Evolutionary conservation across 2,329 filamentous ascomycete species (phyloP), one percentile per base, ranked within the genome.

Genomic region (Magnaporthiopsis poae): DNA sequence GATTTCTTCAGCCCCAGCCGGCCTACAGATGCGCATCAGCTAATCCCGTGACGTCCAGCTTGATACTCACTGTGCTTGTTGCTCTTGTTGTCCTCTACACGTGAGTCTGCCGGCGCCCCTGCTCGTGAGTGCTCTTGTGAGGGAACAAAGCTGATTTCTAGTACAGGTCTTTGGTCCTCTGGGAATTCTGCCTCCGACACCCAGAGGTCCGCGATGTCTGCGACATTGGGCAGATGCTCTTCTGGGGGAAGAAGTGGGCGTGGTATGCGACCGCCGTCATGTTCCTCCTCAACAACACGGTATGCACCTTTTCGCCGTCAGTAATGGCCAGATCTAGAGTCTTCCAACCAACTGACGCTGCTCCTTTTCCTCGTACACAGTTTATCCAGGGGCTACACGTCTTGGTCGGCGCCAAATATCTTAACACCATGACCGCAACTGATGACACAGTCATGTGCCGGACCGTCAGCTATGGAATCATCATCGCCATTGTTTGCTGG

Each of bases 171-270:
- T 68, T 79, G 7, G 75, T 80, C 82, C 27, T 82, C 27, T 93
- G 90, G 92, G 87, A 93, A 75, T 96, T 96, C 73, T 97, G 93
- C 75, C 79, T 97, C 67, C 87, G 92, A 63, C 92, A 97, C 74
- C 0, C 74, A 0, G 91, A 97, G 75, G 88, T 96, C 88, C 88
- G 92, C 71, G 93, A 97, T 79, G 91, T 96, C 18, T 96, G 92
- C 75, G 93, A 97, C 75, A 90, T 97, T 74, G 93, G 92, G n/a
- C 91, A 96, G 77, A 93, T 93, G 84, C 85, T 97, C 29, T 96
- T 96, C 78, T 96, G 90, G 88, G 88, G 89, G 70, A 88, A 91
- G 76, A 86, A 84, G 68, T 91, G 89, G 85, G 86, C 84, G 3
- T 88, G 86, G 86, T 88, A 83, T 75, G 81, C 79, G 36, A 88